phyloP scores from a whole-genome alignment of 2,329 filamentous ascomycete species.

The Sclerotinia glacialis region DNA sequence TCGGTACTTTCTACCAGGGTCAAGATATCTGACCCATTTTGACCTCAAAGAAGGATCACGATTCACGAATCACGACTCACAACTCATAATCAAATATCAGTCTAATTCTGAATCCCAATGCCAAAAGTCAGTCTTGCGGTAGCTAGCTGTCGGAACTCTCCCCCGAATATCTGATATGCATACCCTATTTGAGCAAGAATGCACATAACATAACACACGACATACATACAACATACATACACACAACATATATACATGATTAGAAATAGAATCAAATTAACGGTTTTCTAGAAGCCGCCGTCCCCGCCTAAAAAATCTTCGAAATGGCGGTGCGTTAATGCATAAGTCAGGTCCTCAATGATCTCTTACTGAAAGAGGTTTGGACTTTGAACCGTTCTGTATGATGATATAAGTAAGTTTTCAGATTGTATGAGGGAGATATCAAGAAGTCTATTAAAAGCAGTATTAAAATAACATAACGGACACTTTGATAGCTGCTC shows the following conservation, averaged over 20 bases:
- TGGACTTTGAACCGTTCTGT: not conserved
- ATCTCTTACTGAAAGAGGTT: slow-evolving; percentile 6
- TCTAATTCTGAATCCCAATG: not conserved
- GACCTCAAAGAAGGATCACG: too few relatives aligned
- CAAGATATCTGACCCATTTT: not conserved
- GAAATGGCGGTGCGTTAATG: slow-evolving; percentile 15
- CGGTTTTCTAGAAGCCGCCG: slow-evolving; percentile 16
- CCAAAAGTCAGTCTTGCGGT: too few relatives aligned
- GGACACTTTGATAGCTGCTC: too few relatives aligned
- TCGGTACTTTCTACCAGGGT: not conserved
- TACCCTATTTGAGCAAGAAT: not conserved
- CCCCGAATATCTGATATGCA: too few relatives aligned
- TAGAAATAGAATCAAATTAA: not conserved
- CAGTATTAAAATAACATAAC: too few relatives aligned
- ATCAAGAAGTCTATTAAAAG: not conserved
- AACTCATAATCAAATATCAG: too few relatives aligned
- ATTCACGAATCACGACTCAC: too few relatives aligned
- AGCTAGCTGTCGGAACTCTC: too few relatives aligned
- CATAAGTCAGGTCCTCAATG: slow-evolving; percentile 12
- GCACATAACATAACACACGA: not conserved
- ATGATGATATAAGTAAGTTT: not conserved
- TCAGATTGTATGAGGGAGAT: not conserved
- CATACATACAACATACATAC: too few relatives aligned
- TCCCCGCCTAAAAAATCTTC: slow-evolving; percentile 14
- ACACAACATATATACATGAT: not conserved